Evolutionary conservation across 108 stramenopile genomes (phyloP).

Genomic region (Pseudonitzschia delicatissima): DNA sequence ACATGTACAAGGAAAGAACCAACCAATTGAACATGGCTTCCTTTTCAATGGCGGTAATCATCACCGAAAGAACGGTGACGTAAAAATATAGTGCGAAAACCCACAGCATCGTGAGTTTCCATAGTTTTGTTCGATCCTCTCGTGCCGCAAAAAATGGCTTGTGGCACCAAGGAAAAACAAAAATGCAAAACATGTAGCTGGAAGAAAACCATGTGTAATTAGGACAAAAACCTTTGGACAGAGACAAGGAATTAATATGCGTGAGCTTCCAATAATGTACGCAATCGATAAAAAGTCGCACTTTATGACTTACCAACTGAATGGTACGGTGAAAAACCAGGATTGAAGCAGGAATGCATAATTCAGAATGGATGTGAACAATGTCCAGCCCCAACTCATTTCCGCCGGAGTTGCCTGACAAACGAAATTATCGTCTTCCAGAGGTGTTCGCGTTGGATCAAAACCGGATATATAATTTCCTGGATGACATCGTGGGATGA

Average conservation of each 20-base stretch:
- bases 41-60: neutral
- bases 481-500: slow-evolving; percentile 2
- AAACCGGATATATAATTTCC: neutral
- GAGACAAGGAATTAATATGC: neutral
- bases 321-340: slow-evolving; percentile 1
- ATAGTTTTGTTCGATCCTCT: neutral
- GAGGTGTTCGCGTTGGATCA: neutral
- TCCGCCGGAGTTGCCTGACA: slow-evolving; percentile 8
- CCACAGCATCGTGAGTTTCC: slow-evolving; percentile 9
- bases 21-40: neutral
- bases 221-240: neutral
- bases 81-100: neutral
- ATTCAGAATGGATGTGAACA: slow-evolving; percentile 3
- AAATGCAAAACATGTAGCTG: slow-evolving; percentile 9
- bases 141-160: neutral
- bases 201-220: slow-evolving; percentile 22
- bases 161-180: slow-evolving; percentile 15
- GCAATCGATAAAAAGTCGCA: neutral
- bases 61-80: neutral
- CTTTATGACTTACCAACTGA: neutral
- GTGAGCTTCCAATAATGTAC: too few species aligned
- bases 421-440: slow-evolving; percentile 1
- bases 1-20: slow-evolving; percentile 2
- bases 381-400: neutral
- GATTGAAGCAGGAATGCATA: slow-evolving; percentile 5